These are phyloP conservation scores for Trebouxia sp. DNA, from an alignment of 139 green algal genomes.

Conservation along the genomic window DNA sequence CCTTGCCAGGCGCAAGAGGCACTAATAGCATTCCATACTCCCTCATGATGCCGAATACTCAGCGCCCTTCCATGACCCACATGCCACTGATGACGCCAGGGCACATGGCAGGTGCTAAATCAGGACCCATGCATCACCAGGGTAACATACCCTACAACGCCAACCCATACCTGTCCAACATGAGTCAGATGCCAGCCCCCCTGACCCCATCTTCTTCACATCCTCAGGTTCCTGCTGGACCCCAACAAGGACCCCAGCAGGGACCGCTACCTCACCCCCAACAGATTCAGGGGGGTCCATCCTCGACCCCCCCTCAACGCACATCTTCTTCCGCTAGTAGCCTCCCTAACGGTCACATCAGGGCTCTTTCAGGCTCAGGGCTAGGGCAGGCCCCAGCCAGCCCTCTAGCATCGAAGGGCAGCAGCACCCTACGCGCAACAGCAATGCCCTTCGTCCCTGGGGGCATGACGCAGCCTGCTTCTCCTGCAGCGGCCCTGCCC, in stretches of 20 bases:
- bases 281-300: not conserved
- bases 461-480: not conserved
- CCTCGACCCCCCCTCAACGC: not conserved
- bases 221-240: not conserved
- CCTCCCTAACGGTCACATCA: not conserved
- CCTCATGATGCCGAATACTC: not conserved
- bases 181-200: not conserved
- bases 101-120: not conserved
- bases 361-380: not conserved
- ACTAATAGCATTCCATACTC: not conserved
- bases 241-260: not conserved
- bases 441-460: conserved; percentile 4
- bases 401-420: conserved; percentile 3
- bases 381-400: not conserved
- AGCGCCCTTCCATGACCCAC: not conserved
- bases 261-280: not conserved
- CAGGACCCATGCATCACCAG: conserved; percentile 3
- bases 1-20: not conserved
- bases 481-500: not conserved
- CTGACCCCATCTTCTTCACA: not conserved
- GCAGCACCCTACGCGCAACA: not conserved
- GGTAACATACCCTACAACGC: not conserved
- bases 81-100: not conserved
- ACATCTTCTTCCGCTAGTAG: not conserved
- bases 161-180: not conserved